Percentiles rank a stretch among this genome's conserved stretches.
These are phyloP conservation scores for Epichloe elymi DNA, from an alignment of 2,329 filamentous ascomycete species.

Conservation along the genomic window DNA sequence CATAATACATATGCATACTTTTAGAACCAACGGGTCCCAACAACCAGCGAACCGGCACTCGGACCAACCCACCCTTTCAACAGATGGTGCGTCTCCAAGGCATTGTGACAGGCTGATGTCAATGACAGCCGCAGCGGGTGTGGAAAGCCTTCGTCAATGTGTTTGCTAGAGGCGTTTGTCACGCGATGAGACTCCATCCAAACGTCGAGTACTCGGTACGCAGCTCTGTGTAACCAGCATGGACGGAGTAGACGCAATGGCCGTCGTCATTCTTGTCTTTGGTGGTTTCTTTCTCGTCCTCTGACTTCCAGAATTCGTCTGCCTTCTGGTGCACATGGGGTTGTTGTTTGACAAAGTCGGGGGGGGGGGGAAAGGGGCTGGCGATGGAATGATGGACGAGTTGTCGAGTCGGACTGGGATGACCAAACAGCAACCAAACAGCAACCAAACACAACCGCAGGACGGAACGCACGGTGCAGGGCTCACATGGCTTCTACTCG, in stretches of 20 bases:
- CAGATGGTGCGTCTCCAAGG: background rate
- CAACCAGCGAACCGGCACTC: conserved; percentile 2
- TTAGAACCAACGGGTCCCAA: background rate
- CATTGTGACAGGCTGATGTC: conserved; percentile 3
- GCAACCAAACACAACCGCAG: background rate
- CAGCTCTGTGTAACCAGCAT: background rate
- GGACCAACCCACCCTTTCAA: conserved; percentile 2
- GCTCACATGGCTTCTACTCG: background rate
- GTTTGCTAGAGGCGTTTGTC: too few species aligned
- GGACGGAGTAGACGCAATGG: too few species aligned
- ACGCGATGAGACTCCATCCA: background rate
- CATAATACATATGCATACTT: background rate
- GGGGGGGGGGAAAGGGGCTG: too few species aligned
- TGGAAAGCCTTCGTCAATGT: too few species aligned
- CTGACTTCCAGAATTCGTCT: background rate
- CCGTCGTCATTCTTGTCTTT: background rate
- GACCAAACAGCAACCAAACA: background rate
- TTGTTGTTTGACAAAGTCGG: background rate
- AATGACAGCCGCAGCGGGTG: background rate
- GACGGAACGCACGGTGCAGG: background rate
- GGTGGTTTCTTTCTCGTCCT: background rate
- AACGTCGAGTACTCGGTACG: too few species aligned
- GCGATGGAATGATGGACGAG: background rate
- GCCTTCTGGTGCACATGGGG: background rate
- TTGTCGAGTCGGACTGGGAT: background rate